phyloP scores from a whole-genome alignment of 192 early-diverging fungal species.

The Kickxella alabastrina region DNA sequence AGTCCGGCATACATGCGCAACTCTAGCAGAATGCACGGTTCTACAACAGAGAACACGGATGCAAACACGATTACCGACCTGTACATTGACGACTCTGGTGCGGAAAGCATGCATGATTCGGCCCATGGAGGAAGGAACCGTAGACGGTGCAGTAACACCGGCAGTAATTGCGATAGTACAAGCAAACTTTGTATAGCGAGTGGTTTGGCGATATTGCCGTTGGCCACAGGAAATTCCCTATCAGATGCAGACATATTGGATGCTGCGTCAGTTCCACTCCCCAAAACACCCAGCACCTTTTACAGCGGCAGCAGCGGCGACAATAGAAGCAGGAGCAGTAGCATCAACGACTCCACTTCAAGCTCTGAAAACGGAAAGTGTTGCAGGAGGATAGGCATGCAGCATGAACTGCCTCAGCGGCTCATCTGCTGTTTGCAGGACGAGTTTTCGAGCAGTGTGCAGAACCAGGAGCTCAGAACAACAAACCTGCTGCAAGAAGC shows the following conservation, averaged over 20 bases:
- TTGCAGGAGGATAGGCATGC: constrained; percentile 8
- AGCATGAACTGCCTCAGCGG: constrained; percentile 15
- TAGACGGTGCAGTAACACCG: too few species aligned
- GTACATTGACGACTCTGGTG: constrained; percentile 9
- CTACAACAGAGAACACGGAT: neutral
- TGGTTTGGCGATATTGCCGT: too few species aligned
- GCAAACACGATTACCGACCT: constrained; percentile 32
- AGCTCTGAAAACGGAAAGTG: too few species aligned
- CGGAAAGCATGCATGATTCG: constrained; percentile 3
- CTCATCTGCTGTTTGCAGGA: constrained; percentile 16
- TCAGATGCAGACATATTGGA: constrained; percentile 13
- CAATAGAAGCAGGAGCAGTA: neutral
- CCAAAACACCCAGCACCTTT: constrained; percentile 22
- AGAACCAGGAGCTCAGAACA: constrained; percentile 10
- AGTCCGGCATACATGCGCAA: neutral
- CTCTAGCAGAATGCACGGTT: neutral
- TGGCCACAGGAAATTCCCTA: too few species aligned
- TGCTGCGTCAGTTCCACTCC: constrained; percentile 20
- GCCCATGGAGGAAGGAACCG: constrained; percentile 10
- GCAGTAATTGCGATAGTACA: too few species aligned
- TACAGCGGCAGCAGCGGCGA: neutral
- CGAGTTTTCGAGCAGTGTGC: constrained; percentile 11
- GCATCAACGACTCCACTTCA: too few species aligned
- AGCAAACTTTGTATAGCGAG: too few species aligned
- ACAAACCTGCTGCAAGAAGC: constrained; percentile 5